phyloP scores from a whole-genome alignment of 2,329 filamentous ascomycete genomes.

The Fusarium liriodendri region DNA sequence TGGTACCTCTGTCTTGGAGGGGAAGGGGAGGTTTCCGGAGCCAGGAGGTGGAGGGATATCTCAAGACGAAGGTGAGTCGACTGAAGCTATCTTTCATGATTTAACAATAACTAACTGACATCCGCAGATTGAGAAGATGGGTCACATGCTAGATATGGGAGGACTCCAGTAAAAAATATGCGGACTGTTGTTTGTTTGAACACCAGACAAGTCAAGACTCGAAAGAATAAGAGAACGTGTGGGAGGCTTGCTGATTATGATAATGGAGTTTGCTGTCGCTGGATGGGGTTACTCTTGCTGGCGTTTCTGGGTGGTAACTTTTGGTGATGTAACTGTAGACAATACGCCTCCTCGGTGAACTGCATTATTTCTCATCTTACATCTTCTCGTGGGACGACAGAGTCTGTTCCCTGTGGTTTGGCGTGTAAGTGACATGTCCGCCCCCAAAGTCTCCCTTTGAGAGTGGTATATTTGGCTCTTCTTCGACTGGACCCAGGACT shows the following conservation, averaged over 20 bases:
- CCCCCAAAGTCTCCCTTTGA: background rate
- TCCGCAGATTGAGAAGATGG: constrained; percentile 83
- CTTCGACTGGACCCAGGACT: background rate
- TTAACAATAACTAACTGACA: too few relatives aligned
- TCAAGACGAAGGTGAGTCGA: constrained; percentile 86
- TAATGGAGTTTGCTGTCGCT: constrained; percentile 37
- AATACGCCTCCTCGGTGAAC: constrained; percentile 18
- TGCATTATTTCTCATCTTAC: constrained; percentile 12
- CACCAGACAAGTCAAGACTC: background rate
- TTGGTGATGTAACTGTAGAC: constrained; percentile 35
- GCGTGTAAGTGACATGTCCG: background rate
- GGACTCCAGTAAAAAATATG: constrained; percentile 28
- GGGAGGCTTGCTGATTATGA: constrained; percentile 12
- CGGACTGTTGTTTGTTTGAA: background rate
- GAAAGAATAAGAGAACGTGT: background rate
- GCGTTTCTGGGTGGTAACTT: constrained; percentile 38
- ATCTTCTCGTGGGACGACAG: background rate
- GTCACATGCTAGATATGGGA: constrained; percentile 77
- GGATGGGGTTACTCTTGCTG: constrained; percentile 31
- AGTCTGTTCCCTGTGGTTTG: background rate
- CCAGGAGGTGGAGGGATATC: constrained; percentile 90
- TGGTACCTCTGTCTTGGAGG: constrained; percentile 96
- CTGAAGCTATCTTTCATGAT: too few relatives aligned
- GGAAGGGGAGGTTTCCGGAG: constrained; percentile 86
- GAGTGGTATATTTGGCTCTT: background rate